phyloP scores from a whole-genome alignment of 2,329 filamentous ascomycete species.

The Ophiostoma pallidulum region DNA sequence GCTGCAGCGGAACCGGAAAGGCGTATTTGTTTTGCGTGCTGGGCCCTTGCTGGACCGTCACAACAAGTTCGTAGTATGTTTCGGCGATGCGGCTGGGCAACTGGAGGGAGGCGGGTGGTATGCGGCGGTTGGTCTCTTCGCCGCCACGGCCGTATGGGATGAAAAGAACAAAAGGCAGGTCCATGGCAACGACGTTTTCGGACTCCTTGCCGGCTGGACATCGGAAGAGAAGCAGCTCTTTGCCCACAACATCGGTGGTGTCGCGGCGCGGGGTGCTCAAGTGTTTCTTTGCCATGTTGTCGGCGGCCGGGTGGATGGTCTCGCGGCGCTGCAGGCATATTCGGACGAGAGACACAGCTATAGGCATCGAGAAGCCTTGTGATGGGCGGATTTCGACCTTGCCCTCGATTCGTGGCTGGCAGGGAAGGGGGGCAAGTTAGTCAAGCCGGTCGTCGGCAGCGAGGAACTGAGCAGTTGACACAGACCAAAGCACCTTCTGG shows the following conservation, averaged over 20 bases:
- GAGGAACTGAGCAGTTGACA: too few species aligned
- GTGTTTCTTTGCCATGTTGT: constrained; percentile 87
- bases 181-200: constrained; percentile 89
- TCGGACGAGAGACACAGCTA: constrained; percentile 83
- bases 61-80: constrained; percentile 93
- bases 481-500: too few species aligned
- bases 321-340: constrained; percentile 90
- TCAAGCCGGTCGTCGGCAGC: not conserved
- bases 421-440: not conserved
- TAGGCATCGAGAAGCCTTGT: constrained; percentile 76
- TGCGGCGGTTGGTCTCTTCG: constrained; percentile 78
- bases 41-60: constrained; percentile 86
- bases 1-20: constrained; percentile 81
- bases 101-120: constrained; percentile 86
- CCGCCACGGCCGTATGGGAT: constrained; percentile 90
- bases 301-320: constrained; percentile 91
- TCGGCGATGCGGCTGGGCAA: constrained; percentile 89
- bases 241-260: constrained; percentile 84
- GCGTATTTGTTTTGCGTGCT: constrained; percentile 80
- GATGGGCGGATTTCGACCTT: constrained; percentile 92
- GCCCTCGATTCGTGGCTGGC: constrained; percentile 87
- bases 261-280: constrained; percentile 85
- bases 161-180: constrained; percentile 92
- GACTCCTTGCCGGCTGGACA: constrained; percentile 75
- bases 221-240: constrained; percentile 86